Percentiles rank a stretch among this genome's conserved stretches.
These are phyloP conservation scores for Spizellomyces sp. DNA, from an alignment of 192 early-diverging fungal species.

Conservation along the genomic window DNA sequence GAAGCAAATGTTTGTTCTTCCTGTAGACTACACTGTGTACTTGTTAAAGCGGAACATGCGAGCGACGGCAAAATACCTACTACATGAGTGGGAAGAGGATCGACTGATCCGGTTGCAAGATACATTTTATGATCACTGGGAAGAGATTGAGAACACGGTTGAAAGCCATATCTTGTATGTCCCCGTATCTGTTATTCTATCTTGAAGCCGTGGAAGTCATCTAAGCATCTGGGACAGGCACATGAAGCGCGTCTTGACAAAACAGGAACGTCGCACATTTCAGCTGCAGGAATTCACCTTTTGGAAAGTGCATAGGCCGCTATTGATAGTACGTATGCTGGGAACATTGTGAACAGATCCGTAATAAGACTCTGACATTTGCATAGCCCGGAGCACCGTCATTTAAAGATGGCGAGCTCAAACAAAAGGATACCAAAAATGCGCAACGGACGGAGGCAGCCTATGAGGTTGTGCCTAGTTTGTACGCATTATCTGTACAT, in stretches of 20 bases:
- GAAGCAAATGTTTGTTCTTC: background rate
- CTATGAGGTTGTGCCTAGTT: slow-evolving; percentile 9
- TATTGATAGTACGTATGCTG: background rate
- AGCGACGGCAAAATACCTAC: slow-evolving; percentile 26
- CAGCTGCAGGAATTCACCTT: slow-evolving; percentile 43
- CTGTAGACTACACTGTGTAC: slow-evolving; percentile 42
- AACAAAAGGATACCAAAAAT: background rate
- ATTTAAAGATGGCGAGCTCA: background rate
- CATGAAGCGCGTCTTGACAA: slow-evolving; percentile 24
- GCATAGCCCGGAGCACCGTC: background rate
- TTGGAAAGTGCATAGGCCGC: slow-evolving; percentile 39
- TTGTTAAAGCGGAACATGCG: slow-evolving; percentile 39
- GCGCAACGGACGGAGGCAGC: background rate
- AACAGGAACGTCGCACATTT: slow-evolving; percentile 36
- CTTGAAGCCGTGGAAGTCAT: background rate
- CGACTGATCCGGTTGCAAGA: slow-evolving; percentile 31
- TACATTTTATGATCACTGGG: slow-evolving; percentile 31
- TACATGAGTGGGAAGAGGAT: slow-evolving; percentile 41
- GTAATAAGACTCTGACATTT: background rate
- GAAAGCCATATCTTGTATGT: slow-evolving; percentile 33
- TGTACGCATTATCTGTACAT: background rate
- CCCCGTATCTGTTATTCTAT: background rate
- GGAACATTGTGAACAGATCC: background rate
- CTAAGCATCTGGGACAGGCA: background rate
- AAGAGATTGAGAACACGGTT: slow-evolving; percentile 31